Percentiles rank a stretch among this genome's conserved stretches.
These are phyloP conservation scores for Pichia terricola DNA, from an alignment of 1,139 yeast species.

Conservation along the genomic window DNA sequence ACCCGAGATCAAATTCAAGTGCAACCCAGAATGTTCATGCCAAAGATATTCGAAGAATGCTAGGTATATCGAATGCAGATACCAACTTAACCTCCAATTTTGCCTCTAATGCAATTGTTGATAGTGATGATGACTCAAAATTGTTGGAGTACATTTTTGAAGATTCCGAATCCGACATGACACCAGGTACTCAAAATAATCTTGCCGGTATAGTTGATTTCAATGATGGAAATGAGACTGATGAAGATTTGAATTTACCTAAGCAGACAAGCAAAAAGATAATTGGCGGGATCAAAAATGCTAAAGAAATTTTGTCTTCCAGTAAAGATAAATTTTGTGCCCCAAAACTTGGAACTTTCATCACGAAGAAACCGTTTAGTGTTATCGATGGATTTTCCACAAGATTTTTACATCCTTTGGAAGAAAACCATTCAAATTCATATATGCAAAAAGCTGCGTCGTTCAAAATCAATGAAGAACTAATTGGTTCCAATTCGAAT, in stretches of 20 bases:
- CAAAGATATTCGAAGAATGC: slow-evolving; percentile 12
- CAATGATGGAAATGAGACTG: slow-evolving; percentile 70
- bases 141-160: slow-evolving; percentile 24
- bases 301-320: slow-evolving; percentile 82
- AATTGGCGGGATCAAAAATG: slow-evolving; percentile 53
- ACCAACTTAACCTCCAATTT: slow-evolving; percentile 9
- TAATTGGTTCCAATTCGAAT: slow-evolving; percentile 2
- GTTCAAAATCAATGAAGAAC: slow-evolving; percentile 1
- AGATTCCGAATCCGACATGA: slow-evolving; percentile 12
- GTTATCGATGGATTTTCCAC: slow-evolving; percentile 92
- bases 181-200: not conserved
- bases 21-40: slow-evolving; percentile 3
- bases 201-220: too few species aligned
- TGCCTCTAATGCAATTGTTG: slow-evolving; percentile 17
- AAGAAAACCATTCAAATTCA: slow-evolving; percentile 15
- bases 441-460: slow-evolving; percentile 21
- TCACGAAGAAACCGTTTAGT: slow-evolving; percentile 74
- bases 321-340: slow-evolving; percentile 81
- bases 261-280: slow-evolving; percentile 48
- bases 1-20: not conserved
- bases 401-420: slow-evolving; percentile 48
- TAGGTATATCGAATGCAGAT: slow-evolving; percentile 11
- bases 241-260: slow-evolving; percentile 74
- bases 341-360: slow-evolving; percentile 90
- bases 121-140: slow-evolving; percentile 23